Base-by-base conservation (phyloP, 2,329 filamentous ascomycete species). In the Scleromitrula shiraiana region DNA sequence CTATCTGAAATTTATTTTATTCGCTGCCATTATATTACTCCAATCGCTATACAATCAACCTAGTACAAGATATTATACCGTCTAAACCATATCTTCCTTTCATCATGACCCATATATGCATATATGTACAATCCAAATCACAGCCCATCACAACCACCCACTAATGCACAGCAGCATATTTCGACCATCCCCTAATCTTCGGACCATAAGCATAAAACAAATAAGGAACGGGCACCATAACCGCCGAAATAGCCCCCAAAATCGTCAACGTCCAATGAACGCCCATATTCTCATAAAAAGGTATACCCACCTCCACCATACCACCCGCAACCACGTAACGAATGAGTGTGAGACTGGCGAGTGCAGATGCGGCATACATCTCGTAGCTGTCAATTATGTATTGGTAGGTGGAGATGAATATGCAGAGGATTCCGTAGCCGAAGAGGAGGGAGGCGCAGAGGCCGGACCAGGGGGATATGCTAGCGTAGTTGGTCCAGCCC, bases 371-470 rank as follows among this genome's bases (percentile, higher is more conserved):
- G 1, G 87, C 85, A 53, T 83, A 91, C 57, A 90, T 83, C 43
- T 82, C 82, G 64, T 88, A 74, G 43, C 60, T 68, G 59, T 86
- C 83, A 24, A 83, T 64, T 2, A 85, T 77, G 63, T 90, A 91
- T 68, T 91, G 91, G 53, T 91, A 70, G 77, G 82, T 74, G 56
- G 86, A 83, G 30, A 91, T 78, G 72, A 91, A 91, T 61, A 93
- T 88, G 23, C 82, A 83, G 68, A 89, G 82, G 39, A 76, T 62
- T 5, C 74, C 68, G 40, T 62, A 62, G 7, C 64, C 72, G 49
- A 74, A 64, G 6, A 65, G 59, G 2, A 70, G 62, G 0, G 63
- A 67, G 20, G 64, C 66, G 37, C 65, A 60, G 48, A 70, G 68
- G 35, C 67, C 65, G 58, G 83, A 75, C 36, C 75, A 68, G 72